Conservation (phyloP, 768 basidiomycete species). For the Suillus plorans region DNA sequence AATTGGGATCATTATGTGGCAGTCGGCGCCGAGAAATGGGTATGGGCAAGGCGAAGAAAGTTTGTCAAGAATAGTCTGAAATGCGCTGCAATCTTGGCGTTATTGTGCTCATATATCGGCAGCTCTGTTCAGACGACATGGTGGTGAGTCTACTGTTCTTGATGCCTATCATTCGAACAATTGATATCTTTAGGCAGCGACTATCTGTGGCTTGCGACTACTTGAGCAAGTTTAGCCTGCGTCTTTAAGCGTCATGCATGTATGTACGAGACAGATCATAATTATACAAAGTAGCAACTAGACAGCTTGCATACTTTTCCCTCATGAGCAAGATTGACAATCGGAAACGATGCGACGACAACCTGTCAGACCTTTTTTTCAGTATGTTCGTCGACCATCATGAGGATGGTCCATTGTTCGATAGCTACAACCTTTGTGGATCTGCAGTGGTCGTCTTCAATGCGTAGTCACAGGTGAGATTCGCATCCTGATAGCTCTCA, state of each 20-base stretch:
- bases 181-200: not conserved
- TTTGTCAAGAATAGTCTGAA: conserved; percentile 7
- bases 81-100: not conserved
- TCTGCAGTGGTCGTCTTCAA: too few relatives aligned
- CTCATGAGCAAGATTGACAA: not conserved
- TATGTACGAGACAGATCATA: not conserved
- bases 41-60: conserved; percentile 8
- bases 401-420: not conserved
- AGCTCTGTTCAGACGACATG: conserved; percentile 1
- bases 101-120: conserved; percentile 11
- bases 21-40: conserved; percentile 42
- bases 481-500: too few relatives aligned
- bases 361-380: not conserved
- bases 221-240: not conserved
- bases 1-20: conserved; percentile 34
- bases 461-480: too few relatives aligned
- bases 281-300: not conserved
- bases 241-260: not conserved
- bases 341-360: not conserved
- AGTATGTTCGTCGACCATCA: not conserved
- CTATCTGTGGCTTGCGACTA: not conserved
- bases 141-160: not conserved
- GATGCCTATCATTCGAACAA: not conserved
- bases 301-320: not conserved
- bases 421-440: not conserved